phyloP scores from a whole-genome alignment of 805 yeast species.

The Candida awuae region DNA sequence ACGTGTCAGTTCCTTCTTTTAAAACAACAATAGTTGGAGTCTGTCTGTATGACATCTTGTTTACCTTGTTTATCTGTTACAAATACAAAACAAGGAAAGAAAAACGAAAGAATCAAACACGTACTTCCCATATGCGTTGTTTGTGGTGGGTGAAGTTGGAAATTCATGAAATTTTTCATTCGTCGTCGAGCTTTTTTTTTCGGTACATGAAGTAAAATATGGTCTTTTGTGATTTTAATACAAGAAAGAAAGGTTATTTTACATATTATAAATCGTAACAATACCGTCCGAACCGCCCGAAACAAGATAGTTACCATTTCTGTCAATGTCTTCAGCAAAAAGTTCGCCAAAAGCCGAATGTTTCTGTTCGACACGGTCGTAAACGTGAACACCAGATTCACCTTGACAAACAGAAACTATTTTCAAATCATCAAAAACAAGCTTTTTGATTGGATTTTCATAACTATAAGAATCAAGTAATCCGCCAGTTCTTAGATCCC shows the following conservation, averaged over 20 bases:
- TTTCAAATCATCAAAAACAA: conserved; percentile 52
- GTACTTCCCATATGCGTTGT: too few relatives aligned
- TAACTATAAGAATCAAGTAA: conserved; percentile 55
- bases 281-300: conserved; percentile 57
- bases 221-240: too few relatives aligned
- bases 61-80: background rate
- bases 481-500: conserved; percentile 68
- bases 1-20: conserved; percentile 95
- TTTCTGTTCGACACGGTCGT: conserved; percentile 45
- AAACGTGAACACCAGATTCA: conserved; percentile 45
- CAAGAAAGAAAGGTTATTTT: background rate
- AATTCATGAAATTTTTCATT: background rate
- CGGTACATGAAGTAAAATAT: too few relatives aligned
- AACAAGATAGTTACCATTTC: conserved; percentile 50
- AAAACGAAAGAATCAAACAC: background rate
- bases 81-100: background rate
- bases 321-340: conserved; percentile 9
- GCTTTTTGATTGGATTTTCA: conserved; percentile 43
- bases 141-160: background rate
- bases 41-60: conserved; percentile 76
- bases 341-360: conserved; percentile 47
- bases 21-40: conserved; percentile 97
- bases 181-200: too few relatives aligned
- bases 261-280: conserved; percentile 55
- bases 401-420: conserved; percentile 42